Conservation (phyloP, 2,329 filamentous ascomycete species). For the Nothophoma quercina region DNA sequence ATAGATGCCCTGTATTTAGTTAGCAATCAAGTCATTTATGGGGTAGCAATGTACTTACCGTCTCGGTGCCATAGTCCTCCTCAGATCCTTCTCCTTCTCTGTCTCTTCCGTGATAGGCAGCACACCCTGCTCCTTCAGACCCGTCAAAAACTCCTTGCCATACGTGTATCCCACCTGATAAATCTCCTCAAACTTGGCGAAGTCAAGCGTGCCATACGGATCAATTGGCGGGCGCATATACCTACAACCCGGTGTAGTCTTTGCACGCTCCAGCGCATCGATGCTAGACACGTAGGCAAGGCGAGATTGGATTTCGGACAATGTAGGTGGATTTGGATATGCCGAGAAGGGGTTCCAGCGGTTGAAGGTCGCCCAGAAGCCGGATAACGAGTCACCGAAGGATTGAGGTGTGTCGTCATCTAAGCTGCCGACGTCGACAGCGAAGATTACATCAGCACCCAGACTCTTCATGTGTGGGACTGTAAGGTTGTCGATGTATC, state of each 20-base stretch:
- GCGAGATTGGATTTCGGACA: conserved; percentile 94
- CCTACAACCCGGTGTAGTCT: conserved; percentile 86
- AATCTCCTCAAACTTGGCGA: conserved; percentile 97
- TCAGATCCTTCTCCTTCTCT: conserved; percentile 59
- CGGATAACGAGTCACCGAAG: conserved; percentile 93
- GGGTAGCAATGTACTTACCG: conserved; percentile 1
- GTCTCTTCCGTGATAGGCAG: conserved; percentile 65
- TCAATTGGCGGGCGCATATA: conserved; percentile 98
- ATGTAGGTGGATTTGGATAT: conserved; percentile 88
- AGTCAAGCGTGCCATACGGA: conserved; percentile 91
- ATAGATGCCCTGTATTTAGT: conserved; percentile 13
- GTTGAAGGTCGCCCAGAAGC: conserved; percentile 93
- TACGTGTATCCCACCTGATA: conserved; percentile 88
- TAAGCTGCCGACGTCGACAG: conserved; percentile 89
- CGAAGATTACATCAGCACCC: conserved; percentile 93
- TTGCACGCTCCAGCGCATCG: conserved; percentile 91
- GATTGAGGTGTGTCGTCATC: conserved; percentile 91
- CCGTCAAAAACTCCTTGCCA: conserved; percentile 79
- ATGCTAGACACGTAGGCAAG: conserved; percentile 95
- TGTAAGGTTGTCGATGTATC: conserved; percentile 96
- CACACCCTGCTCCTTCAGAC: conserved; percentile 78
- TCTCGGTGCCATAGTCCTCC: conserved; percentile 59
- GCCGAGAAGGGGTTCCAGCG: conserved; percentile 95
- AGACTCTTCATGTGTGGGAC: conserved; percentile 97
- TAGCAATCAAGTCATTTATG: background rate